Conservation (phyloP, 2,329 filamentous ascomycete genomes). For the Podosphaera leucotricha region DNA sequence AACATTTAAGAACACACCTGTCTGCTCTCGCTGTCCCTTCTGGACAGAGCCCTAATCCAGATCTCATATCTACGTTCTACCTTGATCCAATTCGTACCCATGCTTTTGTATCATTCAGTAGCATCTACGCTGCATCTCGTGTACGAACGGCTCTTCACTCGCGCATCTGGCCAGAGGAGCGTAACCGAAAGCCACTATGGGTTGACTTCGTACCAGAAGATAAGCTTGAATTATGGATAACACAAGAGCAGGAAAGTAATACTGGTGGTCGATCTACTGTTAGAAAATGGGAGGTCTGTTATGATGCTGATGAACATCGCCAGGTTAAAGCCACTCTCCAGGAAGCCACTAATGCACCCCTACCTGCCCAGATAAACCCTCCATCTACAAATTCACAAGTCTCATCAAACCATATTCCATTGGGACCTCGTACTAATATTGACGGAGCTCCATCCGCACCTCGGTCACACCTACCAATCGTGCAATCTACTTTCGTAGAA, state of each 20-base stretch:
- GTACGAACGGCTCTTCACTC: slow-evolving; percentile 57
- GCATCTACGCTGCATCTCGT: slow-evolving; percentile 45
- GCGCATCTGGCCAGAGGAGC: slow-evolving; percentile 67
- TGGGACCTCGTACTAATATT: slow-evolving; percentile 8
- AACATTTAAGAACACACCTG: slow-evolving; percentile 44
- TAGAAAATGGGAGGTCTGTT: slow-evolving; percentile 49
- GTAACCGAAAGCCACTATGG: slow-evolving; percentile 60
- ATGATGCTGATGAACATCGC: slow-evolving; percentile 32
- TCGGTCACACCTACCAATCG: slow-evolving; percentile 2
- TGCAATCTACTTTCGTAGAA: slow-evolving; percentile 1
- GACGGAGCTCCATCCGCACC: slow-evolving; percentile 16
- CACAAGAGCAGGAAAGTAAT: slow-evolving; percentile 31
- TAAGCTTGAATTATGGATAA: slow-evolving; percentile 50
- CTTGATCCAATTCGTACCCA: slow-evolving; percentile 75
- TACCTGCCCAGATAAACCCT: slow-evolving; percentile 9
- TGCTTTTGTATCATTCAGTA: slow-evolving; percentile 54
- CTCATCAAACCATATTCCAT: slow-evolving; percentile 11
- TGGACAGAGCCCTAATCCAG: slow-evolving; percentile 24
- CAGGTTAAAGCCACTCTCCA: slow-evolving; percentile 31
- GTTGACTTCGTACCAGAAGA: slow-evolving; percentile 74
- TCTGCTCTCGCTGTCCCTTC: slow-evolving; percentile 40
- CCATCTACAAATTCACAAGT: slow-evolving; percentile 5
- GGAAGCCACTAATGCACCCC: slow-evolving; percentile 18
- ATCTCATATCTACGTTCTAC: slow-evolving; percentile 44
- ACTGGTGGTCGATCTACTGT: slow-evolving; percentile 20